Evolutionary conservation across 805 yeast species (phyloP), one percentile per base, ranked within the genome.

Genomic region (Saccharomycopsis synnaedendra): DNA sequence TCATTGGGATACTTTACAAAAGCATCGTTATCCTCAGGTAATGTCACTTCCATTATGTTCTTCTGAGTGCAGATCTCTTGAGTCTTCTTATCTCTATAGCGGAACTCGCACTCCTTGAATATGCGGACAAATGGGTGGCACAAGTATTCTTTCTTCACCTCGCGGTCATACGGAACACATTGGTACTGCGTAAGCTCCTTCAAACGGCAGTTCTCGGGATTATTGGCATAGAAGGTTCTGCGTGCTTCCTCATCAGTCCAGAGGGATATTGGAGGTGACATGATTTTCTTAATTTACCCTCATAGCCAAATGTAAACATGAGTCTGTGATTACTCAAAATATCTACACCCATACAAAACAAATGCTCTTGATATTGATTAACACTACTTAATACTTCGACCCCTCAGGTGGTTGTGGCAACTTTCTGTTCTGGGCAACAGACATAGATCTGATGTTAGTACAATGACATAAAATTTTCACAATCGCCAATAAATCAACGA

Each of bases 391-490:
- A 57, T 80, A 85, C 8, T 80, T 76, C 36, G 82, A 66, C 6
- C 97, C 97, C 68, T 93, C 99, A 7, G 82, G 68, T 9, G 98
- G 99, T 68, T 93, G 99, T 6, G 81, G 70, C 54, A 90, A 69
- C 67, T 85, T 87, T 69, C 88, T 81, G 64, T 93, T 88, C 8
- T 79, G 64, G 3, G 90, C 75, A 27, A 76, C 64, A 1, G 95
- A 95, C 97, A 93, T 90, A 56, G 80, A 85, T 57, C 67, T 60
- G 32, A 5, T 32, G 48, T 34, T 41, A 35, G 8, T 34, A n/a
- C n/a, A 9, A 34, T 9, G 3, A 32, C n/a, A 38, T 6, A 27
- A 30, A 30, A 10, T 32, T 48, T 8, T 42, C 54, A 61, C 9
- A 8, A 34, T 27, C 38, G 9, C 27, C 7, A 32, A 29, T n/a